Percentiles rank a stretch among this genome's conserved stretches.
Conservation (phyloP, 2,329 filamentous ascomycete species). For the Sarocladium oryzae region DNA sequence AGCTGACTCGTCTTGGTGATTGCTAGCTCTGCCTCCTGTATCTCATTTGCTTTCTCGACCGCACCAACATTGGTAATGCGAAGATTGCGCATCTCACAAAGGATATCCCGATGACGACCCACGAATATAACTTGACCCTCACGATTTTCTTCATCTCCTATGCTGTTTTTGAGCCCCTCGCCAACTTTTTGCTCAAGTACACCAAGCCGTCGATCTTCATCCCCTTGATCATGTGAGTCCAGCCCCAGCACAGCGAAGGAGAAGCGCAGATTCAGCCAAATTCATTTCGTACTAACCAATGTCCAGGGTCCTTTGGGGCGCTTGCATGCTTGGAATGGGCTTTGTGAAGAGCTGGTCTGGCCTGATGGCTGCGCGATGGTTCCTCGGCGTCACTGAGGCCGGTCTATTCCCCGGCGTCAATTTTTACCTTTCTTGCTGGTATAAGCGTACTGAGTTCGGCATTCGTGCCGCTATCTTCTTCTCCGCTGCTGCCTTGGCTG, state of each 20-base stretch:
- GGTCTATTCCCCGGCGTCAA: slow-evolving; percentile 72
- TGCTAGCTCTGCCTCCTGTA: slow-evolving; percentile 60
- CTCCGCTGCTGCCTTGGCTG: slow-evolving; percentile 71
- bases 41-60: slow-evolving; percentile 66
- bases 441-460: slow-evolving; percentile 71
- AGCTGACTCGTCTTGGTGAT: slow-evolving; percentile 8
- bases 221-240: slow-evolving; percentile 67
- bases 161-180: slow-evolving; percentile 68
- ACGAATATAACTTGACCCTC: slow-evolving; percentile 66
- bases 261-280: too few species aligned
- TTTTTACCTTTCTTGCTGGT: slow-evolving; percentile 82
- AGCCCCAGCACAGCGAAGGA: too few species aligned
- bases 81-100: slow-evolving; percentile 48
- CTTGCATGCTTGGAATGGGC: slow-evolving; percentile 63
- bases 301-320: slow-evolving; percentile 55
- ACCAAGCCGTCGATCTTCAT: slow-evolving; percentile 73
- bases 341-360: slow-evolving; percentile 57
- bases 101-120: slow-evolving; percentile 55
- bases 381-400: slow-evolving; percentile 67
- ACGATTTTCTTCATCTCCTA: slow-evolving; percentile 88
- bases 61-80: slow-evolving; percentile 72
- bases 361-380: slow-evolving; percentile 61
- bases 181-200: slow-evolving; percentile 74
- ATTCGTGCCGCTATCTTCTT: slow-evolving; percentile 79
- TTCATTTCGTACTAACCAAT: slow-evolving; percentile 20